Evolutionary conservation across 2,329 filamentous ascomycete species (phyloP).

Genomic region (Chaetomium globosum): DNA sequence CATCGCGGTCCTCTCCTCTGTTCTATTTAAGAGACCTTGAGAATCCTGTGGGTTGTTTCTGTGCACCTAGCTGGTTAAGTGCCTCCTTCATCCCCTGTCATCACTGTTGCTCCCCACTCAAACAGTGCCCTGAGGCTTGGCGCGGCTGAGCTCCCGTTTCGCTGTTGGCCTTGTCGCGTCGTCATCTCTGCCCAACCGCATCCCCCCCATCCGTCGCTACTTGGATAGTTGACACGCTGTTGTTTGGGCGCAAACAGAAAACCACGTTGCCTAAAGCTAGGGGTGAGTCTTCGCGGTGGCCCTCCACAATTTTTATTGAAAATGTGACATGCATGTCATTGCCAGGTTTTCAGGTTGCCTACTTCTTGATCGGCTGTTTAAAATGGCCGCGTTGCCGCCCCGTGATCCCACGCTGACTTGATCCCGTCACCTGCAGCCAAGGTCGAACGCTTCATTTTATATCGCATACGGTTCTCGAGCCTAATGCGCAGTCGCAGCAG

Average conservation of each 20-base stretch:
- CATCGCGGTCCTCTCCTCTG: background rate
- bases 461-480: background rate
- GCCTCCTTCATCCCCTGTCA: background rate
- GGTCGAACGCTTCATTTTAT: background rate
- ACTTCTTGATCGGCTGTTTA: conserved; percentile 20
- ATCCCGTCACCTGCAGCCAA: conserved; percentile 1
- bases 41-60: background rate
- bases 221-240: conserved; percentile 23
- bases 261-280: conserved; percentile 30
- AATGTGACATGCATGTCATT: conserved; percentile 22
- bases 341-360: conserved; percentile 13
- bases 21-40: background rate
- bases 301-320: conserved; percentile 19
- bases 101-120: conserved; percentile 8
- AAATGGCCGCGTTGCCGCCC: conserved; percentile 15
- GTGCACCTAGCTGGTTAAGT: background rate
- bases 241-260: conserved; percentile 24
- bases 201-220: conserved; percentile 14
- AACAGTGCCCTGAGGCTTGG: conserved; percentile 25
- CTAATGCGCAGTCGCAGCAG: background rate
- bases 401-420: conserved; percentile 23
- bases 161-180: conserved; percentile 24
- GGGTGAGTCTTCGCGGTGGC: conserved; percentile 26
- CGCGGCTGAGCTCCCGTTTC: conserved; percentile 21
- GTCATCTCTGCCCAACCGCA: conserved; percentile 27